Base-by-base conservation (phyloP, 371 early-diverging fungal species). In the Mortierella sp. region DNA sequence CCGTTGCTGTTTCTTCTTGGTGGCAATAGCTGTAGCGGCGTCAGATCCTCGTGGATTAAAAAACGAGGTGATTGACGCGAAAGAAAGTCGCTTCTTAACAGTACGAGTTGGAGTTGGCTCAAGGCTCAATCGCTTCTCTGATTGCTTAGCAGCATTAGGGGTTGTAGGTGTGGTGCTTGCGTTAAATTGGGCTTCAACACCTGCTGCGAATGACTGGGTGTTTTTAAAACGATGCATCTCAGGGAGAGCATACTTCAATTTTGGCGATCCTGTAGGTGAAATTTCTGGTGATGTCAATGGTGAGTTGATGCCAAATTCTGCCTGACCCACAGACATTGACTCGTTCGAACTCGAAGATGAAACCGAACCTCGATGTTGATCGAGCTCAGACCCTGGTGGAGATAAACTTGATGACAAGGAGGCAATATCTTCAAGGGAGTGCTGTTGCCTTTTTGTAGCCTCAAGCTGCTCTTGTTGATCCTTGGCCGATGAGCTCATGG, bases 1-100 rank as follows among this genome's bases (percentile, higher is more conserved):
- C 26, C 80, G 74, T 22, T 74, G 67, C 49, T 80, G 67, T 40
- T 66, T 66, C 65, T 72, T 71, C 45, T 45, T 62, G n/a, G 23
- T 60, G 12, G 53, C 43, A 13, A n/a, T 37, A 5, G 60, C 56
- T 3, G 70, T 23, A 43, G 64, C 37, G 13, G 64, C 17, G 19
- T 69, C 75, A 7, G 63, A 54, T 8, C 56, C 53, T 40, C 68
- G 59, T 3, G 74, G 66, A 17, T 65, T 57, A 64, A 80, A 80
- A 65, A 80, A 80, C 10, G 80, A 70, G 22, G 80, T 70, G 58
- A 80, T 80, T 6, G 68, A 63, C 3, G 80, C 80, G 32, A 80
- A 74, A 2, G 80, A 80, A 8, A 80, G 75, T 22, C 75, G 66
- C 42, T 80, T 80, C 65, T 80, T 80, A 45, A 57, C 43, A 3